Conservation (phyloP, 164 flowering plant genomes). For the Vitis riparia region DNA sequence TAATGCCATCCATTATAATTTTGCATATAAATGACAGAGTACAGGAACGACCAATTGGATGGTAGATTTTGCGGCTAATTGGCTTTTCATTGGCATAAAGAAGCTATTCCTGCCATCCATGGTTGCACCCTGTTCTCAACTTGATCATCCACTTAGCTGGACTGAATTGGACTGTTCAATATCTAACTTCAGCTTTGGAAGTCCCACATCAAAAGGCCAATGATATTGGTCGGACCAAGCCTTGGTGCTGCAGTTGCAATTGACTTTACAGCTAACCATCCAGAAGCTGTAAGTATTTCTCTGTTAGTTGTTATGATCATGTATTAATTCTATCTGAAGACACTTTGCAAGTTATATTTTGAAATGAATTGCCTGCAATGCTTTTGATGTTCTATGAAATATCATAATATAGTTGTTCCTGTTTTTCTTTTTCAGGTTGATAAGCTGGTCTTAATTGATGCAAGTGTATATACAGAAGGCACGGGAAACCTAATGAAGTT, state of each 20-base stretch:
- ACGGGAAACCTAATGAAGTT: slow-evolving; percentile 60
- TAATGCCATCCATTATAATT: too few relatives aligned
- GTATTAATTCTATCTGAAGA: not conserved
- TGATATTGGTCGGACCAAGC: slow-evolving; percentile 92
- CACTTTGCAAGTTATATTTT: not conserved
- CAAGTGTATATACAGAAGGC: slow-evolving; percentile 93
- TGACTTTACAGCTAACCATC: slow-evolving; percentile 74
- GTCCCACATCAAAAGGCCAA: slow-evolving; percentile 71
- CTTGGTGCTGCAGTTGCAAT: slow-evolving; percentile 98
- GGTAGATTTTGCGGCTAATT: not conserved
- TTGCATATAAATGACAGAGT: too few relatives aligned
- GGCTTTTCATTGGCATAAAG: not conserved
- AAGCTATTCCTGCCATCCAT: not conserved
- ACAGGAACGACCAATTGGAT: not conserved
- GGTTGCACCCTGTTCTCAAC: not conserved
- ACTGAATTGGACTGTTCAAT: not conserved
- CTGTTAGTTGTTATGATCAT: not conserved
- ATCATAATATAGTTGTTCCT: not conserved
- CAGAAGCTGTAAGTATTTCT: slow-evolving; percentile 72
- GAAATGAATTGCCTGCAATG: not conserved
- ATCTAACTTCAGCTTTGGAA: slow-evolving; percentile 68
- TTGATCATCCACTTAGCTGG: not conserved
- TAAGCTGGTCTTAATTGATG: slow-evolving; percentile 83
- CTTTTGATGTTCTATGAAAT: not conserved
- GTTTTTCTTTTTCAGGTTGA: slow-evolving; percentile 53